Evolutionary conservation across 2,329 filamentous ascomycete species (phyloP).

Genomic region (Fusarium globosum): DNA sequence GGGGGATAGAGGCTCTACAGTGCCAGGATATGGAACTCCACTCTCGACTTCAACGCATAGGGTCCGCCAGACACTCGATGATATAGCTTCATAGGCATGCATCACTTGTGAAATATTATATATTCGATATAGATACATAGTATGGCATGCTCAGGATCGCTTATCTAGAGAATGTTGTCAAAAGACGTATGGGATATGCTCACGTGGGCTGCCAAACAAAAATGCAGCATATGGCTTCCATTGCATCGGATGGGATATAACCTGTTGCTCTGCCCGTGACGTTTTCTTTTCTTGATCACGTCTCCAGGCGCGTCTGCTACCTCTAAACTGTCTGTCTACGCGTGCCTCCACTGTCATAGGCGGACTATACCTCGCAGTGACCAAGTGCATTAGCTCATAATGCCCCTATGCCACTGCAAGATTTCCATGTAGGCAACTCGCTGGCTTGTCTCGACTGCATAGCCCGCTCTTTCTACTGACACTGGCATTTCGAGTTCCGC

Average conservation of each 20-base stretch:
- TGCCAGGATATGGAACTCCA: conserved; percentile 8
- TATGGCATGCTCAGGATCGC: too few species aligned
- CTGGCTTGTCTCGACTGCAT: background rate
- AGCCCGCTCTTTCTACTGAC: background rate
- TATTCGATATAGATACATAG: background rate
- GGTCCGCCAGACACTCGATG: background rate
- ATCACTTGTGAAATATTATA: background rate
- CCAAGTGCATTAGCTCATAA: background rate
- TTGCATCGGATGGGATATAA: conserved; percentile 6
- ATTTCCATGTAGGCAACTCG: background rate
- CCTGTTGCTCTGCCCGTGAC: conserved; percentile 8
- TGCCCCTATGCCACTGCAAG: background rate
- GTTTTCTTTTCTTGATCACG: conserved; percentile 1
- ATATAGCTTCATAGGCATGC: background rate
- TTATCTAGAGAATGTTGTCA: background rate
- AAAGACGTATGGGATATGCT: background rate
- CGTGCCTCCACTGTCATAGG: conserved; percentile 3
- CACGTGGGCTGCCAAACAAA: conserved; percentile 26
- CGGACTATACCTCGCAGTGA: background rate
- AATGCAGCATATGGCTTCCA: background rate
- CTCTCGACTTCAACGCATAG: background rate
- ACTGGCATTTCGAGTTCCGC: background rate
- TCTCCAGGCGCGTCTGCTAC: background rate
- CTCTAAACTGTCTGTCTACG: background rate
- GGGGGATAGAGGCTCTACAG: conserved; percentile 1